A percentile compares a stretch with the other conserved stretches of the same genome.
These are phyloP conservation scores for Porogramme epimiltina DNA, from an alignment of 1,284 basidiomycete genomes.

Conservation along the genomic window DNA sequence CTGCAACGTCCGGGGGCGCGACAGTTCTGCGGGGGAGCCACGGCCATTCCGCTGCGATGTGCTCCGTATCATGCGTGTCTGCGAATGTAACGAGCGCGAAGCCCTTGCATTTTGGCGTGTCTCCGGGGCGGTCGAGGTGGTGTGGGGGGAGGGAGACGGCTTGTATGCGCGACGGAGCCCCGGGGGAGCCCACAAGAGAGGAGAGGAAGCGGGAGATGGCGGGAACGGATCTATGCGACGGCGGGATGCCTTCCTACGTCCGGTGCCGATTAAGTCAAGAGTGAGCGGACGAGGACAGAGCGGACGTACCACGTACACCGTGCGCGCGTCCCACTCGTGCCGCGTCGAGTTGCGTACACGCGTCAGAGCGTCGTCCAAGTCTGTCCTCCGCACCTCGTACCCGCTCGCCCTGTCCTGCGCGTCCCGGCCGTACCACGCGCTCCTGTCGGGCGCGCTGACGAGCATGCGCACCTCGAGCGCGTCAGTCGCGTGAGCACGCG, in stretches of 20 bases:
- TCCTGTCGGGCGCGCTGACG: conserved; percentile 43
- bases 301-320: conserved; percentile 63
- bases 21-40: conserved; percentile 45
- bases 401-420: conserved; percentile 33
- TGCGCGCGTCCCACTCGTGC: conserved; percentile 60
- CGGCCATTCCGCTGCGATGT: conserved; percentile 54
- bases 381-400: conserved; percentile 62
- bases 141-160: conserved; percentile 57
- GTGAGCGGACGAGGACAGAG: not conserved
- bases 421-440: conserved; percentile 39
- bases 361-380: conserved; percentile 37
- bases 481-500: conserved; percentile 46
- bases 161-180: conserved; percentile 43
- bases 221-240: conserved; percentile 46
- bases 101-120: conserved; percentile 62
- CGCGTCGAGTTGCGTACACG: conserved; percentile 37
- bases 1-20: not conserved
- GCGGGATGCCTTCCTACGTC: conserved; percentile 70
- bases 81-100: conserved; percentile 69
- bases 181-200: conserved; percentile 31
- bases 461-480: conserved; percentile 63
- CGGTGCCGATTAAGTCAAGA: not conserved
- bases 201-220: conserved; percentile 48
- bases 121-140: conserved; percentile 55
- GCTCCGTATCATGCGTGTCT: conserved; percentile 38